These are phyloP conservation scores for Alternaria panax DNA, from an alignment of 2,329 filamentous ascomycete genomes.

Conservation along the genomic window DNA sequence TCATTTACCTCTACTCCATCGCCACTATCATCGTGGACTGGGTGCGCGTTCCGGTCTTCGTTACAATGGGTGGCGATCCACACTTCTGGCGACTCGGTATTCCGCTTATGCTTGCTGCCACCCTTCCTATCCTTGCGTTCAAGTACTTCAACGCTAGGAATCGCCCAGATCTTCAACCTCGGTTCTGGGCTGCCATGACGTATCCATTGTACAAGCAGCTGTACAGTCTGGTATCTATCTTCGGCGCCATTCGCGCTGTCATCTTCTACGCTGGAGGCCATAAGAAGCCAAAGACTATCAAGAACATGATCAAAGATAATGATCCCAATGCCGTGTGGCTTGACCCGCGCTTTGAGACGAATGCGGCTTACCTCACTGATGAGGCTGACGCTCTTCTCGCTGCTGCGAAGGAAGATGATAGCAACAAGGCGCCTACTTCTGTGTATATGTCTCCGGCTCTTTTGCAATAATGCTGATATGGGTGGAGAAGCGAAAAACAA, in stretches of 20 bases:
- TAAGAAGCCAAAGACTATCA: slow-evolving; percentile 18
- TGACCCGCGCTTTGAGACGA: slow-evolving; percentile 21
- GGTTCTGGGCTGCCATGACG: slow-evolving; percentile 23
- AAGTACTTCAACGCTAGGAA: slow-evolving; percentile 21
- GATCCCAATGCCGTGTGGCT: slow-evolving; percentile 26
- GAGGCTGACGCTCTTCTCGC: slow-evolving; percentile 12
- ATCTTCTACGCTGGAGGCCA: slow-evolving; percentile 24
- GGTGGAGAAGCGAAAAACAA: not conserved
- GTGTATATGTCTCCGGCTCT: slow-evolving; percentile 3
- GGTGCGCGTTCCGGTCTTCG: slow-evolving; percentile 23
- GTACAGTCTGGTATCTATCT: slow-evolving; percentile 21
- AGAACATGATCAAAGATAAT: slow-evolving; percentile 22
- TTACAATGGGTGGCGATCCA: slow-evolving; percentile 19
- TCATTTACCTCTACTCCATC: slow-evolving; percentile 25
- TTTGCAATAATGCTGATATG: too few species aligned
- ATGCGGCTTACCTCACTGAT: slow-evolving; percentile 25
- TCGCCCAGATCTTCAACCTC: slow-evolving; percentile 21
- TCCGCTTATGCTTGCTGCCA: slow-evolving; percentile 21
- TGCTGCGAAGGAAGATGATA: not conserved
- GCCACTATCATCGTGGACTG: slow-evolving; percentile 25
- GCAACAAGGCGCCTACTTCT: not conserved
- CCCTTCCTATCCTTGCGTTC: slow-evolving; percentile 19
- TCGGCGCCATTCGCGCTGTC: slow-evolving; percentile 21
- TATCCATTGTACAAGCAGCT: slow-evolving; percentile 26
- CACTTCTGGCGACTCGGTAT: slow-evolving; percentile 20